Conservation (phyloP, 257 asterid genomes). For the Forsythia viridissima region DNA sequence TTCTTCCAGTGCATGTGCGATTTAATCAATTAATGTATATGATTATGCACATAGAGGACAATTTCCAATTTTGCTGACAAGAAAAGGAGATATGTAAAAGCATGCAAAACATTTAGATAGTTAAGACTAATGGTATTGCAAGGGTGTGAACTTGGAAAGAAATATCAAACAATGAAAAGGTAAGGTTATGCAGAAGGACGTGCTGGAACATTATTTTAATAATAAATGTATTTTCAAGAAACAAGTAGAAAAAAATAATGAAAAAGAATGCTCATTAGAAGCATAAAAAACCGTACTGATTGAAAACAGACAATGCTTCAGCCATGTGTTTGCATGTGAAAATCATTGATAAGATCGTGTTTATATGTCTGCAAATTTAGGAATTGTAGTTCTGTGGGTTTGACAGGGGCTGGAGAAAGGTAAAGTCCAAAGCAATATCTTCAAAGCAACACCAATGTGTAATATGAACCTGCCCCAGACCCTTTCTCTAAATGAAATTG, state of each 20-base stretch:
- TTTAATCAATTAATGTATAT: not conserved
- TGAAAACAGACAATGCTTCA: slow-evolving; percentile 7
- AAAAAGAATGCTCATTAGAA: not conserved
- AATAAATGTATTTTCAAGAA: not conserved
- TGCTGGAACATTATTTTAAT: not conserved
- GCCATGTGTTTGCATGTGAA: not conserved
- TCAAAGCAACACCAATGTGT: not conserved
- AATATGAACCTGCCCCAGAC: not conserved
- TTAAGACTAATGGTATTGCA: not conserved
- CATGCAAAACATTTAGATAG: slow-evolving; percentile 10
- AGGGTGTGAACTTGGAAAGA: not conserved
- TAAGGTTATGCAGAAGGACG: slow-evolving; percentile 1
- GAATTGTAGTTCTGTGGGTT: not conserved
- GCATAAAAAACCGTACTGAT: not conserved
- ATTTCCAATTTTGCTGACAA: not conserved
- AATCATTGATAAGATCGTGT: not conserved
- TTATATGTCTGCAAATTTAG: not conserved
- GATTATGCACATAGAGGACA: not conserved
- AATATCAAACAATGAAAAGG: not conserved
- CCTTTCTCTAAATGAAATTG: not conserved
- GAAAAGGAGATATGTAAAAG: not conserved
- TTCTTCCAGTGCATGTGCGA: not conserved
- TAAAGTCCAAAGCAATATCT: not conserved
- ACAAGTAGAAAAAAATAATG: not conserved
- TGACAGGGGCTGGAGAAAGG: not conserved